phyloP scores from a whole-genome alignment of 768 basidiomycete genomes.

The Lyophyllum shimeji region DNA sequence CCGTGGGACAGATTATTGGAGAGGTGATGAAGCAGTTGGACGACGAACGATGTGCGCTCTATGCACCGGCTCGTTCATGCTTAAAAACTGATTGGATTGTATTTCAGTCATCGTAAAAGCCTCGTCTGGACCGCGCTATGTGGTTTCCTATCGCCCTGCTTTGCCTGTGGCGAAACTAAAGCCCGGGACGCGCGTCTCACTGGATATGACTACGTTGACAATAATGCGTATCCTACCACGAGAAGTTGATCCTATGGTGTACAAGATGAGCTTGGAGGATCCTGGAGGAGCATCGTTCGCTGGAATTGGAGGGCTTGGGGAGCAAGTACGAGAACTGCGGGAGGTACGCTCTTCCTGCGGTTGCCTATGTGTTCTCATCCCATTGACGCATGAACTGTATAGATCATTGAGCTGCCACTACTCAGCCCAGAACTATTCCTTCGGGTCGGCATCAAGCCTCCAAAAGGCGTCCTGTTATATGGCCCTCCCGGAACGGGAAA shows the following conservation, averaged over 20 bases:
- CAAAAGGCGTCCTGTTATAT: slow-evolving; percentile 94
- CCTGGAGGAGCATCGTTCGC: slow-evolving; percentile 95
- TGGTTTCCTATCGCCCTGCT: slow-evolving; percentile 94
- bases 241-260: slow-evolving; percentile 96
- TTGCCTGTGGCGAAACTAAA: slow-evolving; percentile 92
- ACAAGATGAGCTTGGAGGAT: slow-evolving; percentile 99
- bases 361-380: background rate
- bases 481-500: slow-evolving; percentile 98
- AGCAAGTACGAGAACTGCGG: slow-evolving; percentile 94
- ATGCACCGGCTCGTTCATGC: background rate
- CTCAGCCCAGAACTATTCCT: slow-evolving; percentile 92
- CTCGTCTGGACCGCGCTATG: slow-evolving; percentile 96
- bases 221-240: slow-evolving; percentile 98
- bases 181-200: slow-evolving; percentile 89
- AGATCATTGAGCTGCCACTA: slow-evolving; percentile 96
- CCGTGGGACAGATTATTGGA: slow-evolving; percentile 98
- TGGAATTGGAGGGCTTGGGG: slow-evolving; percentile 92
- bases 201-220: slow-evolving; percentile 99
- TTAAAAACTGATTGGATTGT: background rate
- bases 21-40: slow-evolving; percentile 99
- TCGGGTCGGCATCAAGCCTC: slow-evolving; percentile 95
- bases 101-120: slow-evolving; percentile 93
- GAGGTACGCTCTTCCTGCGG: slow-evolving; percentile 55
- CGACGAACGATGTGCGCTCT: slow-evolving; percentile 86
- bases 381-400: background rate